Conservation (phyloP, 495 filamentous ascomycete genomes). For the Podospora appendiculata region DNA sequence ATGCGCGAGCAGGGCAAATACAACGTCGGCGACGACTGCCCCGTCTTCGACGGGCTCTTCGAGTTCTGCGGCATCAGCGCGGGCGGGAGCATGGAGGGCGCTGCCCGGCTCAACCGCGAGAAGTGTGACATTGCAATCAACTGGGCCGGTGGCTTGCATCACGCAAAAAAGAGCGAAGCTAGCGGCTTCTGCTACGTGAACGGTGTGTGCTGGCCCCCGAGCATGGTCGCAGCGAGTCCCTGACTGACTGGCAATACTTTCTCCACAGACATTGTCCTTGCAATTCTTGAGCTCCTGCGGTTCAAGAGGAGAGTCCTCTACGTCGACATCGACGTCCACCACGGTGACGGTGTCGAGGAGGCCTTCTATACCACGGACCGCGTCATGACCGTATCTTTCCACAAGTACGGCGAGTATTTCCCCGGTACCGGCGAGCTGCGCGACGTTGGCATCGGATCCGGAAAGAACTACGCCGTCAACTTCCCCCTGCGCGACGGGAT, state of each 20-base stretch:
- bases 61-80: conserved; percentile 98
- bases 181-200: conserved; percentile 98
- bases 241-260: not conserved
- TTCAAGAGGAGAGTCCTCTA: conserved; percentile 90
- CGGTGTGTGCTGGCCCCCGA: conserved; percentile 39
- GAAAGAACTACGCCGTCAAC: conserved; percentile 94
- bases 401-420: conserved; percentile 99
- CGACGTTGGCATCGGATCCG: conserved; percentile 86
- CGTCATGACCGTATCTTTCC: conserved; percentile 92
- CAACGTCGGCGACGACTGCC: conserved; percentile 97
- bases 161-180: conserved; percentile 91
- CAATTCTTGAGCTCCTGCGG: conserved; percentile 81
- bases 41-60: conserved; percentile 95
- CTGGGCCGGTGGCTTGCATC: conserved; percentile 98
- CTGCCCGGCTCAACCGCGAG: conserved; percentile 79
- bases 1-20: conserved; percentile 91
- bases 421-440: conserved; percentile 93
- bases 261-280: conserved; percentile 81
- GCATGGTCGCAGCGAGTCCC: not conserved
- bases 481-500: conserved; percentile 96
- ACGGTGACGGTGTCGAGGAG: conserved; percentile 95
- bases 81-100: conserved; percentile 95
- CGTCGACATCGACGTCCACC: conserved; percentile 97
- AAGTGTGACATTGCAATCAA: conserved; percentile 98
- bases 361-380: conserved; percentile 95